Evolutionary conservation across 371 early-diverging fungal species (phyloP).

Genomic region (Lichtheimia hyalospora): DNA sequence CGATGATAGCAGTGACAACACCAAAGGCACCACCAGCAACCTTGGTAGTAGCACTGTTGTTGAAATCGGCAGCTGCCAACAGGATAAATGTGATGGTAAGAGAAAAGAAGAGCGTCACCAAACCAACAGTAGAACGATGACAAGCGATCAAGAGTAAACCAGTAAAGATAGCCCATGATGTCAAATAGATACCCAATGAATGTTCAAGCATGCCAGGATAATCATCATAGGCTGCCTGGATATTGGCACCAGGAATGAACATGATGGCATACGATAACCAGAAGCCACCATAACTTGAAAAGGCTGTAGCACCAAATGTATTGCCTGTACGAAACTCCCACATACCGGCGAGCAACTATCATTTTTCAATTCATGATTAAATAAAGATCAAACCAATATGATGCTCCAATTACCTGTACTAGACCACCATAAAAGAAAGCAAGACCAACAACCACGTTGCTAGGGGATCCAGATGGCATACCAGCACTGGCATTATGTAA

Average conservation of each 20-base stretch:
- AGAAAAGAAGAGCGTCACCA: slow-evolving; percentile 63
- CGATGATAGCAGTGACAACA: slow-evolving; percentile 65
- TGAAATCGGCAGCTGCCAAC: slow-evolving; percentile 51
- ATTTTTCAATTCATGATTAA: background rate
- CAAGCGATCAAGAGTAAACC: slow-evolving; percentile 69
- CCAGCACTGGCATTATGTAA: slow-evolving; percentile 74
- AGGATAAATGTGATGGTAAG: slow-evolving; percentile 67
- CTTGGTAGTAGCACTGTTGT: slow-evolving; percentile 29
- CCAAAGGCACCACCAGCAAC: slow-evolving; percentile 70
- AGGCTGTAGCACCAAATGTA: slow-evolving; percentile 85
- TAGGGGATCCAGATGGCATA: slow-evolving; percentile 53
- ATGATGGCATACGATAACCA: slow-evolving; percentile 74
- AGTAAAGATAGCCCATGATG: slow-evolving; percentile 72
- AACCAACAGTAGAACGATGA: slow-evolving; percentile 62
- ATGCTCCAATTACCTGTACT: slow-evolving; percentile 66
- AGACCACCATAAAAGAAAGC: slow-evolving; percentile 83
- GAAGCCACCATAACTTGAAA: slow-evolving; percentile 78
- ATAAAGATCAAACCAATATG: background rate
- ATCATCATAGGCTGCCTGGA: slow-evolving; percentile 41
- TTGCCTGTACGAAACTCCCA: slow-evolving; percentile 80
- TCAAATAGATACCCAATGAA: slow-evolving; percentile 68
- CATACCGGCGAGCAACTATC: slow-evolving; percentile 75
- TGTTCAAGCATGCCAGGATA: slow-evolving; percentile 44
- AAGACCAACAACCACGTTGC: slow-evolving; percentile 64
- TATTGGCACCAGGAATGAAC: slow-evolving; percentile 58